Evolutionary conservation across 139 green algal genomes (phyloP).

Genomic region (Mesotaenium endlicherianum): DNA sequence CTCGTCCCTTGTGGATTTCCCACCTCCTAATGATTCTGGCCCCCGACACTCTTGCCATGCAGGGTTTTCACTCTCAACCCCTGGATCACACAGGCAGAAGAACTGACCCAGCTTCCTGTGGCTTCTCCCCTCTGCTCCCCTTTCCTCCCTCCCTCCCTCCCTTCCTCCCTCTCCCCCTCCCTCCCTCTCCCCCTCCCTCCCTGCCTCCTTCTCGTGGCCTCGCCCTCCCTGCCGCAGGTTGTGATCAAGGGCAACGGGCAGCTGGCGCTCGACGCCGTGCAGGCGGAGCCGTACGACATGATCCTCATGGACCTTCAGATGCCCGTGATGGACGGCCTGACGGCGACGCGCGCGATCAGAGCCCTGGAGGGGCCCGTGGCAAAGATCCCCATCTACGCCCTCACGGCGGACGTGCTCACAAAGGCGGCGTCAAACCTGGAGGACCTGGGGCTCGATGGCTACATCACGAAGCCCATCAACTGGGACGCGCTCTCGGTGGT

Average conservation of each 20-base stretch:
- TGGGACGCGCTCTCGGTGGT: conserved; percentile 43
- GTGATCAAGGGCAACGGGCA: conserved; percentile 43
- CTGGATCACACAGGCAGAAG: too few relatives aligned
- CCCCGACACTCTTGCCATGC: too few relatives aligned
- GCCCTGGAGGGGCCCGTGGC: neutral
- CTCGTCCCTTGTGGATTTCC: too few relatives aligned
- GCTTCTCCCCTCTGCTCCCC: too few relatives aligned
- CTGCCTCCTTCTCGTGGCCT: too few relatives aligned
- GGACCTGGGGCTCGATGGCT: conserved; percentile 42
- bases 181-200: too few relatives aligned
- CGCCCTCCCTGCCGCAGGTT: conserved; percentile 21
- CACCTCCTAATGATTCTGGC: too few relatives aligned
- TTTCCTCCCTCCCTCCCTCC: too few relatives aligned
- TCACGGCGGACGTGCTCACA: conserved; percentile 43
- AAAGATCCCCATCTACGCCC: conserved; percentile 38
- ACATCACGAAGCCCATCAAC: conserved; percentile 48
- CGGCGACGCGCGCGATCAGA: conserved; percentile 57
- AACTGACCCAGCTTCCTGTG: too few relatives aligned
- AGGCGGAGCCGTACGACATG: conserved; percentile 64
- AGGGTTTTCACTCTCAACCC: too few relatives aligned
- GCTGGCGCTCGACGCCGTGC: conserved; percentile 38
- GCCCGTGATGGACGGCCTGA: conserved; percentile 79
- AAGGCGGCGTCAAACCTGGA: conserved; percentile 12
- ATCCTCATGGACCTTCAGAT: conserved; percentile 90
- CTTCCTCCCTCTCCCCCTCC: too few relatives aligned